Conservation (phyloP, 2,329 filamentous ascomycete species). For the Paracamarosporium sp. region DNA sequence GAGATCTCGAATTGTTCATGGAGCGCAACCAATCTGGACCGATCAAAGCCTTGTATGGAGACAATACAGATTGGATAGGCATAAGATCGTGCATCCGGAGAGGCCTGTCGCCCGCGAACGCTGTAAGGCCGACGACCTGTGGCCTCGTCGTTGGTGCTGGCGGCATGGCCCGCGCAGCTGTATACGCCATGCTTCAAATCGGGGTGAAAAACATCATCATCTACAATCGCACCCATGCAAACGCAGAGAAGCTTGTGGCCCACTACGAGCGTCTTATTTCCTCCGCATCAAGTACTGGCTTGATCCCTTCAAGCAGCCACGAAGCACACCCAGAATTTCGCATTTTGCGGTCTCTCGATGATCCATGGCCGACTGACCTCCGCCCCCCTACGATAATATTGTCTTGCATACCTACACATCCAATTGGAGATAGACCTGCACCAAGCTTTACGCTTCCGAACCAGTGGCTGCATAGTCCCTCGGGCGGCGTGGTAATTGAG, state of each 20-base stretch:
- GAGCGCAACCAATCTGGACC: constrained; percentile 70
- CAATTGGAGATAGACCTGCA: constrained; percentile 67
- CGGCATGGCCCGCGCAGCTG: constrained; percentile 79
- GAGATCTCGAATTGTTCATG: constrained; percentile 59
- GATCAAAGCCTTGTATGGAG: constrained; percentile 74
- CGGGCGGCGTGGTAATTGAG: constrained; percentile 78
- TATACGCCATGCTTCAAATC: constrained; percentile 79
- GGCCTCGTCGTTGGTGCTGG: constrained; percentile 65
- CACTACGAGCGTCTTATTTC: constrained; percentile 69
- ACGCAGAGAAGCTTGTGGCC: constrained; percentile 69
- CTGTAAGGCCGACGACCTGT: constrained; percentile 59
- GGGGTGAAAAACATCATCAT: constrained; percentile 79
- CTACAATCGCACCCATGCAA: constrained; percentile 72
- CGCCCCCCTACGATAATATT: constrained; percentile 75
- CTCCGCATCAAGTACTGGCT: constrained; percentile 22
- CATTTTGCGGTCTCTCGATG: constrained; percentile 65
- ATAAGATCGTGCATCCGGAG: constrained; percentile 75
- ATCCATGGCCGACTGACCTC: constrained; percentile 69
- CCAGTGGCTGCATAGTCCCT: constrained; percentile 74
- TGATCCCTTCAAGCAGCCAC: constrained; percentile 22
- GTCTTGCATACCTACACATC: constrained; percentile 77
- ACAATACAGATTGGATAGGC: constrained; percentile 84
- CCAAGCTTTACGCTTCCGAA: constrained; percentile 74
- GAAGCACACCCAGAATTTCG: constrained; percentile 57
- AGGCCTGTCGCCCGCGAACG: constrained; percentile 74